A percentile compares a stretch with the other conserved stretches of the same genome.
phyloP scores from a whole-genome alignment of 192 early-diverging fungal species.

The Coemansia sp. region DNA sequence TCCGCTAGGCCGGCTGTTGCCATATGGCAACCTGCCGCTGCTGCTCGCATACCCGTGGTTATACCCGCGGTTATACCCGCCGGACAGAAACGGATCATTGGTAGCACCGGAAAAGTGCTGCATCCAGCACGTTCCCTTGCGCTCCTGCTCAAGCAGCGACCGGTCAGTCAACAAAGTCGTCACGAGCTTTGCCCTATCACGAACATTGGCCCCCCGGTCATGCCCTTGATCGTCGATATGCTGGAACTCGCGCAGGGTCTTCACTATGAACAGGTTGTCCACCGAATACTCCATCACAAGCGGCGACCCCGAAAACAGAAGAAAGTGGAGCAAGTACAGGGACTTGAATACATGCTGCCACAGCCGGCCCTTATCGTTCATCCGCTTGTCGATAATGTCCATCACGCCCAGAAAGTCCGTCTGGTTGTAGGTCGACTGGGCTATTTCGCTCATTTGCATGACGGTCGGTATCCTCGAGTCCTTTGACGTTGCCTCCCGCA shows the following conservation, averaged over 20 bases:
- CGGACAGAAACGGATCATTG: constrained; percentile 4
- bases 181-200: constrained; percentile 89
- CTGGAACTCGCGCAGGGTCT: constrained; percentile 96
- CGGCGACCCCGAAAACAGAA: constrained; percentile 80
- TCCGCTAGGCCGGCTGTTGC: not conserved
- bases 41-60: constrained; percentile 29
- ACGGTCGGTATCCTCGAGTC: constrained; percentile 71
- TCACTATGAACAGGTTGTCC: constrained; percentile 88
- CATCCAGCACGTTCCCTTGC: constrained; percentile 58
- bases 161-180: constrained; percentile 77
- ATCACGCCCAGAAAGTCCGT: constrained; percentile 92
- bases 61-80: not conserved
- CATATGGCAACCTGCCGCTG: constrained; percentile 28
- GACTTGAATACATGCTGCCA: constrained; percentile 99
- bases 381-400: constrained; percentile 95
- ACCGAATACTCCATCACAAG: constrained; percentile 79
- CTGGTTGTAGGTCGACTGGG: constrained; percentile 77
- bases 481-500: constrained; percentile 75
- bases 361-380: constrained; percentile 96
- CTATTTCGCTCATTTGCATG: constrained; percentile 78
- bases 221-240: constrained; percentile 86
- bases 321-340: constrained; percentile 77
- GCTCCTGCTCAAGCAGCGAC: constrained; percentile 65
- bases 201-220: constrained; percentile 91
- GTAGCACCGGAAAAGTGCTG: constrained; percentile 53